Base-by-base conservation (phyloP, 148 eudicot species). In the Drosera capensis region DNA sequence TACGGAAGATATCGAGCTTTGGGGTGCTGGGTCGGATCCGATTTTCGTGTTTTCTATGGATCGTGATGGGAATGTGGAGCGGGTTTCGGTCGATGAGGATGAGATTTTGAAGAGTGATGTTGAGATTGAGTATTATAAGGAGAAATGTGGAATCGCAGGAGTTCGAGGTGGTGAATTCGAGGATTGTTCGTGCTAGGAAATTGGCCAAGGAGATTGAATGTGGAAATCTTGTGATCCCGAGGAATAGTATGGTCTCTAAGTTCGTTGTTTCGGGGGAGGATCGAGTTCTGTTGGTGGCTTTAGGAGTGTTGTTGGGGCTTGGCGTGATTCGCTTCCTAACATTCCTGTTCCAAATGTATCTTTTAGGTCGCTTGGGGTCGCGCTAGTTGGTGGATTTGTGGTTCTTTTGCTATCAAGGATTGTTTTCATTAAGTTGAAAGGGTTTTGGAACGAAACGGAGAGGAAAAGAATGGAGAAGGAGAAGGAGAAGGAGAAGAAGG, bases 11-110 rank as follows among this genome's bases (percentile, higher is more conserved):
- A 43, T 53, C 1, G 84, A 78, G 51, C 71, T 68, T 73, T 86
- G 95, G 95, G 95, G 95, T 14, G 58, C 73, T 64, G 95, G 95
- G 55, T 70, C 71, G 30, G 66, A 71, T 44, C 74, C 78, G 29
- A 71, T 86, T 63, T 81, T 86, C 51, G 65, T 65, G 54, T 68
- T 81, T 53, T 68, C 45, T 52, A 74, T 60, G 56, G 71, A 73
- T 70, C 52, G 54, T 34, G 57, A 64, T 22, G 86, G 86, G 43
- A 73, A 57, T 21, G 65, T 86, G 12, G 59, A 81, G 51, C 65
- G 65, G 56, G 88, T 79, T 22, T 49, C 63, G 30, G 82, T 86
- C 48, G 72, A 82, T 60, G 78, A 82, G 43, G 78, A 71, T 46
- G 96, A 82, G 54, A 74, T 86, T 51, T 48, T 79, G 63, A 67